phyloP scores from a whole-genome alignment of 148 eudicot species.

The Simmondsia chinensis region DNA sequence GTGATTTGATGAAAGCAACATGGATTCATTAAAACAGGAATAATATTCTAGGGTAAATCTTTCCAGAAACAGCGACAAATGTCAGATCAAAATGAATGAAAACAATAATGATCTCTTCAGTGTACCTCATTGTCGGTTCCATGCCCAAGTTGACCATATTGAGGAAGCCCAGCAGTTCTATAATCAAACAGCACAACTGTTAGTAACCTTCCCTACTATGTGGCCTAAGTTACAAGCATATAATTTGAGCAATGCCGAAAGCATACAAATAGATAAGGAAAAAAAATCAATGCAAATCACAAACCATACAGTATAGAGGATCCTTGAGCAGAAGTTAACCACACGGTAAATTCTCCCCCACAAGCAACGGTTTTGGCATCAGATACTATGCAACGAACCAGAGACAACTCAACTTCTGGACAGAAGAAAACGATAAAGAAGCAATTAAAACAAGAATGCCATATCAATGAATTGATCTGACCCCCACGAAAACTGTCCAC shows the following conservation, averaged over 20 bases:
- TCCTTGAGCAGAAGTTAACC: constrained; percentile 77
- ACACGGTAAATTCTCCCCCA: constrained; percentile 86
- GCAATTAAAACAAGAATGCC: neutral
- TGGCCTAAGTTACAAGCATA: neutral
- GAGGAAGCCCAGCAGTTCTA: constrained; percentile 99
- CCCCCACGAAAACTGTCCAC: too few relatives aligned
- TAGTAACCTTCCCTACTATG: too few relatives aligned
- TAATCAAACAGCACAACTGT: neutral
- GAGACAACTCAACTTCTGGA: constrained; percentile 81
- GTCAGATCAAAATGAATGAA: neutral
- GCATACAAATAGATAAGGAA: neutral
- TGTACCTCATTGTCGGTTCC: constrained; percentile 94
- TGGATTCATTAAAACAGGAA: neutral
- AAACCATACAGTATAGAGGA: constrained; percentile 84
- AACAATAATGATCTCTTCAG: neutral
- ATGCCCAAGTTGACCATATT: constrained; percentile 98
- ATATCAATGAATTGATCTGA: too few relatives aligned
- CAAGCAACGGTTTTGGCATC: constrained; percentile 56
- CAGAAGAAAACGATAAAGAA: neutral
- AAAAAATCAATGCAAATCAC: constrained; percentile 8
- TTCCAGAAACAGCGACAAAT: too few relatives aligned
- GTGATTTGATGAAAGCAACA: neutral
- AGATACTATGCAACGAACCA: constrained; percentile 72
- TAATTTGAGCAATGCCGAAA: neutral
- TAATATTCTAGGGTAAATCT: neutral